Conservation (phyloP, 2,329 filamentous ascomycete genomes). For the Fusarium anthophilum region DNA sequence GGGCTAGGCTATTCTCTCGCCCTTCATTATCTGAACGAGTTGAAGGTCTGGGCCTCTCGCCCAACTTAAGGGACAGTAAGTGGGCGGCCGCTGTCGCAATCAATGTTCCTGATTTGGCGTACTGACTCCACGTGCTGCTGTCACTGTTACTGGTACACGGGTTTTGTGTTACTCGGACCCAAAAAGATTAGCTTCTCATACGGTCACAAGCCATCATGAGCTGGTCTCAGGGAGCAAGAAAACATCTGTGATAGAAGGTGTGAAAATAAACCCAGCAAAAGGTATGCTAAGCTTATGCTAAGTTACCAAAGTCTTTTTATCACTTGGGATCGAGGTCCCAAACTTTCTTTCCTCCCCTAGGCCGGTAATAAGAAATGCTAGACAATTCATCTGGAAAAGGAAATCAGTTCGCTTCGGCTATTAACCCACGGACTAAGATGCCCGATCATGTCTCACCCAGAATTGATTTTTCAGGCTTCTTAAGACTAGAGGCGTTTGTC, state of each 20-base stretch:
- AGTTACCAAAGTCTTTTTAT: not conserved
- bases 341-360: not conserved
- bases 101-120: constrained; percentile 2
- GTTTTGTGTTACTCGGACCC: not conserved
- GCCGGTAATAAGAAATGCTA: not conserved
- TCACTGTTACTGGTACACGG: not conserved
- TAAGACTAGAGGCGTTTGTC: not conserved
- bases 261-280: not conserved
- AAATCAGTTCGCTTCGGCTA: not conserved
- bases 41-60: constrained; percentile 11
- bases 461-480: not conserved
- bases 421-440: not conserved
- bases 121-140: not conserved
- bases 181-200: not conserved
- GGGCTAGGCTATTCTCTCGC: constrained; percentile 1
- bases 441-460: not conserved
- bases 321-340: not conserved
- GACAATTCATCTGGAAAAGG: not conserved
- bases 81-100: not conserved
- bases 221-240: not conserved
- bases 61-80: not conserved
- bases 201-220: not conserved
- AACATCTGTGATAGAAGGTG: not conserved
- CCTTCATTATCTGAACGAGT: not conserved
- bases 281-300: not conserved